Evolutionary conservation across 1,139 yeast genomes (phyloP).

Genomic region (Pneumocystis wakefieldiae): DNA sequence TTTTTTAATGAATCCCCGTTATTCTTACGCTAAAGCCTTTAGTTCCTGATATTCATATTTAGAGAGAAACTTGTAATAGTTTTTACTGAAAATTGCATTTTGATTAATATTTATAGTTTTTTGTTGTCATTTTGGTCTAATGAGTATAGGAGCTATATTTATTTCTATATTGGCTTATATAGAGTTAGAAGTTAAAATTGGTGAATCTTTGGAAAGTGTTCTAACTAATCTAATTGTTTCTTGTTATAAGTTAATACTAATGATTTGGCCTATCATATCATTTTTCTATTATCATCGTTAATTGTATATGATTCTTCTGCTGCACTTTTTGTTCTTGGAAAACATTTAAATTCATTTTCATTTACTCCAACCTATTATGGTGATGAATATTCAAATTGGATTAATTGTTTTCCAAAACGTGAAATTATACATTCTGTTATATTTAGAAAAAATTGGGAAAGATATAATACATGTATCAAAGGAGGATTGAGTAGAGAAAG

Average conservation of each 20-base stretch:
- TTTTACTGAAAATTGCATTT: not conserved
- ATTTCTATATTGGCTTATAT: constrained; percentile 74
- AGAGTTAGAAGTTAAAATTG: constrained; percentile 48
- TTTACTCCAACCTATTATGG: constrained; percentile 72
- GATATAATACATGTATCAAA: not conserved
- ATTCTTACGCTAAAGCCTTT: constrained; percentile 62
- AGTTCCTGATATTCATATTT: constrained; percentile 80
- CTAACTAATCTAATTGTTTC: constrained; percentile 43
- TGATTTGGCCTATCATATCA: constrained; percentile 82
- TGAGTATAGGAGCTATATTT: constrained; percentile 93
- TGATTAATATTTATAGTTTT: constrained; percentile 29
- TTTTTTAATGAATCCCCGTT: constrained; percentile 78
- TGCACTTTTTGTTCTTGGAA: constrained; percentile 81
- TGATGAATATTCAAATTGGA: constrained; percentile 19
- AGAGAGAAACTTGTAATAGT: constrained; percentile 62
- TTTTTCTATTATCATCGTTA: constrained; percentile 60
- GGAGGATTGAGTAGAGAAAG: not conserved
- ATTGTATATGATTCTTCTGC: constrained; percentile 82
- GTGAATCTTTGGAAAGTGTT: constrained; percentile 43
- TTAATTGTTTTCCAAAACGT: not conserved
- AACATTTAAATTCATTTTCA: constrained; percentile 78
- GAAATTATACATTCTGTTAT: not conserved
- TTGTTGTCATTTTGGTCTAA: constrained; percentile 96
- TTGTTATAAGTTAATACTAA: constrained; percentile 53
- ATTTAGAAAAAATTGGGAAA: not conserved